Base-by-base conservation (phyloP, 371 early-diverging fungal genomes). In the Coemansia sp. region DNA sequence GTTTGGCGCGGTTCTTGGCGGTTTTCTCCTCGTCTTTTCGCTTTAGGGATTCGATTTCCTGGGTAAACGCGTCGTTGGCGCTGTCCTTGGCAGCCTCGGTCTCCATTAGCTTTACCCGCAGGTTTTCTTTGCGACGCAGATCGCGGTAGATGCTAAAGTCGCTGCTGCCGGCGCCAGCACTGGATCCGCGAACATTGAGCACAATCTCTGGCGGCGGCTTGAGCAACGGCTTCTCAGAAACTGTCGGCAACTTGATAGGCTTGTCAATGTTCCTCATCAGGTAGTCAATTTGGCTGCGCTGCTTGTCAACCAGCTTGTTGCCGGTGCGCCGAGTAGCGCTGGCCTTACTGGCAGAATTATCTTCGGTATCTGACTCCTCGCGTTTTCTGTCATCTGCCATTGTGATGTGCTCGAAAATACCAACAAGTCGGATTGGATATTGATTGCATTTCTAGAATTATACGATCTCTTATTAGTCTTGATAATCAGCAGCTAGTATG, bases 91-190 rank as follows among this genome's bases (percentile, higher is more conserved):
- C 83, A 12, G 89, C 85, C 61, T 88, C 85, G 39, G 84, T 85
- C 16, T 94, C 92, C 86, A 96, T 87, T 7, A 79, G 66, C 65
- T 89, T 86, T 60, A 90, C 67, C 45, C 97, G 81, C 11, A 88
- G 83, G 70, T 91, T 88, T 72, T 97, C 97, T 66, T 94, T 85
- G 63, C 97, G 81, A 57, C 97, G 82, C 55, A 89, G 83, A 11
- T 92, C 91, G 65, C 95, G 80, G 74, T 97, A 97, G 0, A 94
- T 93, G 77, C 95, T 95, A 63, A 97, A 97, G 68, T 97, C 97
- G 45, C 95, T 96, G 83, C 92, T 92, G 16, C 97, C 95, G 0
- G 97, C 97, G 50, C 96, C 97, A 2, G 97, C 95, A 77, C 94
- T 93, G 14, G 95, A 96, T 34, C 94, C 94, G 76, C 86, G 85